Evolutionary conservation across 768 basidiomycete genomes (phyloP).

Genomic region (Suillus alpinus): DNA sequence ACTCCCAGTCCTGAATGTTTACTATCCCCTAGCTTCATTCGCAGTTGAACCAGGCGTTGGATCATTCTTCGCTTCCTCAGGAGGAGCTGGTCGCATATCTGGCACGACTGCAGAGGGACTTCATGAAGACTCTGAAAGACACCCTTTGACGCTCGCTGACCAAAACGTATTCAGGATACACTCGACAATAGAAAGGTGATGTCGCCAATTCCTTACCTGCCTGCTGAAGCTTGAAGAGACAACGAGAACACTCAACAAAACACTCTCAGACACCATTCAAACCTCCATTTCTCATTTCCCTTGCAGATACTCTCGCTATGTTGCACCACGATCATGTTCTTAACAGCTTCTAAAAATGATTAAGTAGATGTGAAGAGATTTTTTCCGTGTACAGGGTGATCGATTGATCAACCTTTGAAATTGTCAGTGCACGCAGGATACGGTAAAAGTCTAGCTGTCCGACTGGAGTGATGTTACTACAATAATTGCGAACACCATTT

Average conservation of each 20-base stretch:
- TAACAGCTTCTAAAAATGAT: not conserved
- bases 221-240: not conserved
- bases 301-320: not conserved
- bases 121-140: slow-evolving; percentile 52
- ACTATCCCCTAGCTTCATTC: slow-evolving; percentile 56
- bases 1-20: not conserved
- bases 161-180: not conserved
- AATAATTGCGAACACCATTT: not conserved
- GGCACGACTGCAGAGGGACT: slow-evolving; percentile 65
- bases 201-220: not conserved
- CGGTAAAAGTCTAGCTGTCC: too few relatives aligned
- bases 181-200: not conserved
- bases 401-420: not conserved
- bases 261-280: not conserved
- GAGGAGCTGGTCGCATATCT: slow-evolving; percentile 66
- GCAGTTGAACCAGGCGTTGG: slow-evolving; percentile 69
- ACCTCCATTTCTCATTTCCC: not conserved
- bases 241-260: not conserved
- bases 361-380: not conserved
- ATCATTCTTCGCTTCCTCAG: slow-evolving; percentile 72
- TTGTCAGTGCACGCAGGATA: not conserved
- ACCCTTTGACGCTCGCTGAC: slow-evolving; percentile 22
- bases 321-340: not conserved
- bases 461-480: not conserved
- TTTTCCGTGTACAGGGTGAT: not conserved